Evolutionary conservation across 148 eudicot genomes (phyloP).

Genomic region (Camellia lanceoleosa): DNA sequence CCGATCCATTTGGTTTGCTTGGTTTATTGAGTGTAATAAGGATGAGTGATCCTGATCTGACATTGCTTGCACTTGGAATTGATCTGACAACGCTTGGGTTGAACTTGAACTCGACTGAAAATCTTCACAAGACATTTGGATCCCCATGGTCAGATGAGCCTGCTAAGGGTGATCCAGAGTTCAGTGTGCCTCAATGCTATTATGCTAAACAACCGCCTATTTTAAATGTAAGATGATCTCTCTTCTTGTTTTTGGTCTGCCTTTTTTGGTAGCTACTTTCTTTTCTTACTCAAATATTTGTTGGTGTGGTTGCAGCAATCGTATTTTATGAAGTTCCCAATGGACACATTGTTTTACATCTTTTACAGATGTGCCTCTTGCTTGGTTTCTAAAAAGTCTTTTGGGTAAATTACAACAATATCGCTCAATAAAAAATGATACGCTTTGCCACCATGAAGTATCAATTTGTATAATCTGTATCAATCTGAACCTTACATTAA

Average conservation of each 20-base stretch:
- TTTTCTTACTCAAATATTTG: conserved; percentile 1
- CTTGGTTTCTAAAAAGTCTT: background rate
- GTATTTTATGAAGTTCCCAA: conserved; percentile 50
- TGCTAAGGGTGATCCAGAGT: conserved; percentile 69
- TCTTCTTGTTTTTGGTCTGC: background rate
- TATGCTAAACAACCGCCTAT: conserved; percentile 47
- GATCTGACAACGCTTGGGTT: conserved; percentile 76
- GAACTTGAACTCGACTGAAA: conserved; percentile 67
- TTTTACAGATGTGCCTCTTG: conserved; percentile 61
- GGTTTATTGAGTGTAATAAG: conserved; percentile 62
- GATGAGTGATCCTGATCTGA: conserved; percentile 63
- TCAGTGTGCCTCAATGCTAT: conserved; percentile 66
- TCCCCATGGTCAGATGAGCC: conserved; percentile 92
- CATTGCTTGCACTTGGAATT: conserved; percentile 78
- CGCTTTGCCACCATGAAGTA: too few relatives aligned
- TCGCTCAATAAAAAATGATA: too few relatives aligned
- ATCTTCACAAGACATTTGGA: conserved; percentile 66
- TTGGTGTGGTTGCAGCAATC: conserved; percentile 44
- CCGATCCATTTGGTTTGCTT: conserved; percentile 69
- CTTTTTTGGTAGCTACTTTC: conserved; percentile 7
- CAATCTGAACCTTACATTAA: too few relatives aligned
- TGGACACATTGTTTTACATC: conserved; percentile 65
- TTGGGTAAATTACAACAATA: too few relatives aligned
- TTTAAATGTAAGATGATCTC: conserved; percentile 47
- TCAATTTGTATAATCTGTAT: too few relatives aligned